Percentiles rank a stretch among this genome's conserved stretches.
Evolutionary conservation across 208 protist genomes (phyloP).

Genomic region (Trypanosoma scelopori): DNA sequence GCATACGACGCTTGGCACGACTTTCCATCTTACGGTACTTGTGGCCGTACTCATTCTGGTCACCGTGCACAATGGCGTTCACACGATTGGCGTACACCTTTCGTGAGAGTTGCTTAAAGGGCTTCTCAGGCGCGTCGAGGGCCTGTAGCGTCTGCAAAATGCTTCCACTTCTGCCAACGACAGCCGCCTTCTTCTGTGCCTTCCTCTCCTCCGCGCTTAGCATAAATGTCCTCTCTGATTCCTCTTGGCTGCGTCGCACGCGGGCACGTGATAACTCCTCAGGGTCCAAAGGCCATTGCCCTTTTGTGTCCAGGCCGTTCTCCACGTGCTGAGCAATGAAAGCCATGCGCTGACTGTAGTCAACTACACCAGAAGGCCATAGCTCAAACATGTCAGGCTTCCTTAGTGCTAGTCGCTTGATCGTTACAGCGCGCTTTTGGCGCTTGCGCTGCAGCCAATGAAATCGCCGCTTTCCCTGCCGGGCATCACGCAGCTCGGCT

Average conservation of each 20-base stretch:
- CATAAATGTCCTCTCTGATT: conserved; percentile 71
- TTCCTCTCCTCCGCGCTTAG: conserved; percentile 53
- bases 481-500: conserved; percentile 70
- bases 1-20: conserved; percentile 45
- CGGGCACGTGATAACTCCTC: conserved; percentile 59
- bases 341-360: conserved; percentile 81
- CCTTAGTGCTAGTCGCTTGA: conserved; percentile 73
- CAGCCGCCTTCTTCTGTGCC: conserved; percentile 15
- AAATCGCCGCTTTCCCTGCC: conserved; percentile 80
- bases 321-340: conserved; percentile 89
- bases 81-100: conserved; percentile 86
- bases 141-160: conserved; percentile 55
- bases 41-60: conserved; percentile 84
- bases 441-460: conserved; percentile 85
- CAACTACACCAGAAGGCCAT: conserved; percentile 70
- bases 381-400: conserved; percentile 72
- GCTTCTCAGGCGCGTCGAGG: conserved; percentile 51
- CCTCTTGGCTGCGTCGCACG: conserved; percentile 46
- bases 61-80: conserved; percentile 83
- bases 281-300: conserved; percentile 73
- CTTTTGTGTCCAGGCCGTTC: conserved; percentile 78
- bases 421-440: conserved; percentile 55
- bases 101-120: conserved; percentile 75
- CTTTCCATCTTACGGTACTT: conserved; percentile 65
- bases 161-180: conserved; percentile 23